phyloP scores from a whole-genome alignment of 1,284 basidiomycete genomes.

The Ceratobasidium sp. region DNA sequence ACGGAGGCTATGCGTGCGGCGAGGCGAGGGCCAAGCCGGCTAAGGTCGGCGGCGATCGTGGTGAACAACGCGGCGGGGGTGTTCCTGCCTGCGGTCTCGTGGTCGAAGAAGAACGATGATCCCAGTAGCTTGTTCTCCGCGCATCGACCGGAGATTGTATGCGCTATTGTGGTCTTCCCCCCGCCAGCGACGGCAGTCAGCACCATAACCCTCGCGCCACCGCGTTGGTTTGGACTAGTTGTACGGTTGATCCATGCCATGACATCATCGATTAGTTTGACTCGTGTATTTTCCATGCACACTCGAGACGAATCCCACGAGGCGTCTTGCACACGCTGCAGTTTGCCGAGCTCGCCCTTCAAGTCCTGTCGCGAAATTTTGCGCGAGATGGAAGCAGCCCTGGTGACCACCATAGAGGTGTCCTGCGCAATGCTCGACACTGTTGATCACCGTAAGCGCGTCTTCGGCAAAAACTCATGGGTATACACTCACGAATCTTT shows the following conservation, averaged over 20 bases:
- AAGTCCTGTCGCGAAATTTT: too few species aligned
- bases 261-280: neutral
- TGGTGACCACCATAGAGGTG: too few species aligned
- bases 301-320: slow-evolving; percentile 22
- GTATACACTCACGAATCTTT: neutral
- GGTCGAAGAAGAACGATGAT: slow-evolving; percentile 45
- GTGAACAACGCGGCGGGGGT: slow-evolving; percentile 1
- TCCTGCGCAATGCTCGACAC: too few species aligned
- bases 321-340: slow-evolving; percentile 2
- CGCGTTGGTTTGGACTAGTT: neutral
- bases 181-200: slow-evolving; percentile 50
- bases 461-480: too few species aligned
- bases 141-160: slow-evolving; percentile 50
- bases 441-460: too few species aligned
- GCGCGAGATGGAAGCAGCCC: too few species aligned
- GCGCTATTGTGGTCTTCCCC: slow-evolving; percentile 52
- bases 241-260: slow-evolving; percentile 2
- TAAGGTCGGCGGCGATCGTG: slow-evolving; percentile 21
- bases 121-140: slow-evolving; percentile 43
- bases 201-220: slow-evolving; percentile 26
- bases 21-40: neutral
- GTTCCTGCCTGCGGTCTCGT: neutral
- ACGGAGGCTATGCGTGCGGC: neutral
- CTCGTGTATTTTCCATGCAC: slow-evolving; percentile 8
- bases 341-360: neutral